Evolutionary conservation across 139 green algal genomes (phyloP).

Genomic region (Auxenochlorella protothecoides): DNA sequence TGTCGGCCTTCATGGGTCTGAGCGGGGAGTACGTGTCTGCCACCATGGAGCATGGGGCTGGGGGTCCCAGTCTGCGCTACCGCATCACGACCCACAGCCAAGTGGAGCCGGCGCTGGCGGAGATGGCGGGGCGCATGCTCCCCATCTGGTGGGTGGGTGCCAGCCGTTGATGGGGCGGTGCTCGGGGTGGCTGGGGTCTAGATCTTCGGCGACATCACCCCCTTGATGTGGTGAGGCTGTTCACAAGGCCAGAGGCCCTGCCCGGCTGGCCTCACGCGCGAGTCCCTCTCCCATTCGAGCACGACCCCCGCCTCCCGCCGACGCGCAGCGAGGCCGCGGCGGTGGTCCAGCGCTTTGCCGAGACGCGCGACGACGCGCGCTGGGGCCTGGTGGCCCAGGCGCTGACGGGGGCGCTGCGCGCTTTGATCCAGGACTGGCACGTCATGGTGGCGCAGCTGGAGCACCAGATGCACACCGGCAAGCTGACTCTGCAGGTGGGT

Average conservation of each 20-base stretch:
- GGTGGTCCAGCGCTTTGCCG: conserved; percentile 64
- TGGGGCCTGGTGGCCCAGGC: conserved; percentile 62
- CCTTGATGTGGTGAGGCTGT: too few species aligned
- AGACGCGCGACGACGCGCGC: conserved; percentile 46
- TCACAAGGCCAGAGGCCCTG: too few species aligned
- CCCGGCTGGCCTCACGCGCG: too few species aligned
- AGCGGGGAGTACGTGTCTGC: conserved; percentile 20
- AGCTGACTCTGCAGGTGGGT: conserved; percentile 50
- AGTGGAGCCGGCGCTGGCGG: conserved; percentile 44
- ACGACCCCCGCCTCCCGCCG: too few species aligned
- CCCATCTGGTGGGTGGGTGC: conserved; percentile 51
- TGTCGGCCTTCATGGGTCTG: conserved; percentile 69
- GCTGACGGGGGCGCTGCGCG: conserved; percentile 55
- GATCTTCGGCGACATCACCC: too few species aligned
- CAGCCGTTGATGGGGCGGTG: too few species aligned
- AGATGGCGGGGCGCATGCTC: conserved; percentile 64
- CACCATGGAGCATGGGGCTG: background rate
- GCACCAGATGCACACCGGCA: conserved; percentile 47
- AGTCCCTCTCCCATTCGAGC: too few species aligned
- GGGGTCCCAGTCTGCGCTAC: conserved; percentile 32
- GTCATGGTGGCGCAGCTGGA: conserved; percentile 84
- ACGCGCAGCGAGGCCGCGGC: conserved; percentile 55
- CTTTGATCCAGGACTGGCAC: conserved; percentile 50
- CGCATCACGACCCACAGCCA: conserved; percentile 20
- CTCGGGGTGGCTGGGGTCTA: too few species aligned